Base-by-base conservation (phyloP, 116 monocot genomes). In the Posidonia oceanica region DNA sequence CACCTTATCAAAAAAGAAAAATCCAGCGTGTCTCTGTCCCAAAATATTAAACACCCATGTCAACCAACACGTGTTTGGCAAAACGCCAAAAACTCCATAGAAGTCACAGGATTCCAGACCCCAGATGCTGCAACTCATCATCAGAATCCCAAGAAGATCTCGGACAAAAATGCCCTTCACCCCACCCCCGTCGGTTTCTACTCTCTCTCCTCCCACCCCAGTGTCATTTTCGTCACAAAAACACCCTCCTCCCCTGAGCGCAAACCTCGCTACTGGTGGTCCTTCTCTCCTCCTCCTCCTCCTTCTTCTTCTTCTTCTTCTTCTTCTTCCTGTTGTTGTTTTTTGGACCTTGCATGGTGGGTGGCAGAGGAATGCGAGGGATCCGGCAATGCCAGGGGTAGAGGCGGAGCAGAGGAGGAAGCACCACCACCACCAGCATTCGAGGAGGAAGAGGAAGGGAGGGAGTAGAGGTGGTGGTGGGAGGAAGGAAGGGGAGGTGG, bases 391-490 rank as follows among this genome's bases (percentile, higher is more conserved):
- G 61, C 36, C 36, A 22, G 36, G 36, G 22, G 61, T 36, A 21
- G 1, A 29, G 36, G 36, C 36, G 61, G 36, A 61, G 61, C 61
- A 61, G 61, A 36, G 61, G 61, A 61, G 61, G 14, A 61, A 29
- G 23, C 36, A 29, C 1, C 36, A 61, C 4, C 12, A 14, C 13
- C 61, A 13, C 21, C 61, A 61, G 23, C 61, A 61, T 61, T 61
- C 14, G 61, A 61, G 61, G 61, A 3, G 23, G 61, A 61, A 29
- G 61, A 61, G 61, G 14, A 61, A 61, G 23, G 61, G 59, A 21
- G 59, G 59, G 59, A 59, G 7, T 22, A 59, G 36, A 23, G 22
- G 36, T 4, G 61, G 61, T 29, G 10, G 12, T 29, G 61, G 61
- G 48, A 48, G 48, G 48, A 59, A 59, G 20, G 59, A 36, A 23